Evolutionary conservation across 345 rosid genomes (phyloP), one percentile per base, ranked within the genome.

Genomic region (Cardiospermum halicacabum): DNA sequence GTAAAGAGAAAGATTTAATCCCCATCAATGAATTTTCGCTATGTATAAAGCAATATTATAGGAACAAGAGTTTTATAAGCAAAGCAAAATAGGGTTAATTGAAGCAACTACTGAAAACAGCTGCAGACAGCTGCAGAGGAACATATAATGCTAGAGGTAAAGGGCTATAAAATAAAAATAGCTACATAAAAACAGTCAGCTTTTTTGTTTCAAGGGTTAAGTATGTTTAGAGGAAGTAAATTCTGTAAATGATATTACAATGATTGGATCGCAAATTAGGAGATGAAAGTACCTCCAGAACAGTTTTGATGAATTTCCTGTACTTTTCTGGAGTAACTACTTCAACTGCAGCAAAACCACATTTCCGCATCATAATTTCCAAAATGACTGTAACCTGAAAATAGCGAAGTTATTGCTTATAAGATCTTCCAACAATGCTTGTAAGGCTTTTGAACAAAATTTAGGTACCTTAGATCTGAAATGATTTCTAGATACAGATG

Each of bases 401-500:
- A 64, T 71, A 51, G 68, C 50, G 27, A 53, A 9, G 18, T 28
- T 60, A 19, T 31, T 12, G 39, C 32, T 37, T 31, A 30, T 34
- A 69, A 13, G 53, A 9, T n/a, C 36, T 21, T 56, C 64, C 34
- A 57, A 25, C 25, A 37, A 31, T 63, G 12, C 31, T 21, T 21
- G 13, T 3, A 64, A 55, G 11, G 30, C 39, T 39, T 24, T 36
- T 8, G 56, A n/a, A 15, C 22, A 53, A 64, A 54, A 30, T 53
- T 34, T 13, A 66, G 39, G 53, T 72, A 72, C 98, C 97, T 94
- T 94, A 7, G 82, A 81, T 75, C 87, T 81, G 73, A 94, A 91
- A 77, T 91, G 95, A 76, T 88, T 77, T 78, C 99, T 85, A 2
- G 99, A 91, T 55, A 91, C 84, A 72, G 83, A 73, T 58, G 97